These are phyloP conservation scores for Neurospora sp. DNA, from an alignment of 495 filamentous ascomycete genomes.

Conservation along the genomic window DNA sequence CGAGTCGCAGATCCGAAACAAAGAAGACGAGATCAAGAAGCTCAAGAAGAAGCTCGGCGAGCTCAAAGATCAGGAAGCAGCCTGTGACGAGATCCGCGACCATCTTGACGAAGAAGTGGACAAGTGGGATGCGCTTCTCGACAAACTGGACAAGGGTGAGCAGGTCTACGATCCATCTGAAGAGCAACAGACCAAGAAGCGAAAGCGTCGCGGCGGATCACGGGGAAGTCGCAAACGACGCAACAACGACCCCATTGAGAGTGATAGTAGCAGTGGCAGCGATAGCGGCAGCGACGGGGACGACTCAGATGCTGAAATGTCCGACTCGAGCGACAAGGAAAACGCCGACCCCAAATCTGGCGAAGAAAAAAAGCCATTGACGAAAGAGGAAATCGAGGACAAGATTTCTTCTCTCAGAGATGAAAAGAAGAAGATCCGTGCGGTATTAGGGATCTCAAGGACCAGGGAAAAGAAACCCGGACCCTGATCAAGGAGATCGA, in stretches of 20 bases:
- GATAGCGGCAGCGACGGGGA: conserved; percentile 2
- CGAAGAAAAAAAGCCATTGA: conserved; percentile 5
- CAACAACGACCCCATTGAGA: conserved; percentile 7
- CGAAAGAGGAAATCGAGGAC: conserved; percentile 14
- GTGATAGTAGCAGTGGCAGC: not conserved
- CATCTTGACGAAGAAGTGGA: conserved; percentile 26
- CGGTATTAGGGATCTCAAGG: not conserved
- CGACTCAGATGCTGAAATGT: conserved; percentile 6
- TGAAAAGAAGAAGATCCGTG: conserved; percentile 20
- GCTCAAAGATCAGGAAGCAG: conserved; percentile 21
- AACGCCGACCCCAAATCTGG: conserved; percentile 6
- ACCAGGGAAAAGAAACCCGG: conserved; percentile 6
- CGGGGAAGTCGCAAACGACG: conserved; percentile 12
- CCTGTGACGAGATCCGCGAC: not conserved
- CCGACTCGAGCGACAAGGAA: conserved; percentile 20
- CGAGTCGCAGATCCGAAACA: conserved; percentile 7
- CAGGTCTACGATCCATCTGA: conserved; percentile 37
- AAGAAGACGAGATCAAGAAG: conserved; percentile 15
- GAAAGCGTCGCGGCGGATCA: conserved; percentile 14
- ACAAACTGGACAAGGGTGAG: conserved; percentile 35
- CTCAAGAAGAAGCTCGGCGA: conserved; percentile 33
- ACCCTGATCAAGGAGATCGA: conserved; percentile 17
- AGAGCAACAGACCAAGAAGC: conserved; percentile 20
- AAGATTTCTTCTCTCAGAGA: conserved; percentile 14
- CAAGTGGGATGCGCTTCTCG: conserved; percentile 37